Conservation (phyloP, 768 basidiomycete genomes). For the Termitomyces sp. region DNA sequence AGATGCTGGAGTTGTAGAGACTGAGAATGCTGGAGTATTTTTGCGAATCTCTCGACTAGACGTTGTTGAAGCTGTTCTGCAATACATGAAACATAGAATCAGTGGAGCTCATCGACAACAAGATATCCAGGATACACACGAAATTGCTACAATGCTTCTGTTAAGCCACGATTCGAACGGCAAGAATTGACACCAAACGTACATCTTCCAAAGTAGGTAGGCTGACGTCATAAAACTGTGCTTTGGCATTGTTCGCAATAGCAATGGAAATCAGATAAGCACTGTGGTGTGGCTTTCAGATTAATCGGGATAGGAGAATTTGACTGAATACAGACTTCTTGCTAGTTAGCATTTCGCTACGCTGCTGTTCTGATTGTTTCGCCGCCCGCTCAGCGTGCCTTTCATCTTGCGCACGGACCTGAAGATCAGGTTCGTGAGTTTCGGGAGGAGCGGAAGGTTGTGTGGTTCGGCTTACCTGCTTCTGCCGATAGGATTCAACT, state of each 20-base stretch:
- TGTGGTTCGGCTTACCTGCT: constrained; percentile 48
- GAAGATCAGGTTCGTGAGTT: constrained; percentile 1
- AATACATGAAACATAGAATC: not conserved
- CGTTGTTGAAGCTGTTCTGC: constrained; percentile 68
- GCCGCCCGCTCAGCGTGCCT: constrained; percentile 69
- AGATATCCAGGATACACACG: constrained; percentile 33
- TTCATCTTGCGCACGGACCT: constrained; percentile 70
- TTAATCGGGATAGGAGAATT: not conserved
- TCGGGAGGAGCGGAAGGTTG: constrained; percentile 1
- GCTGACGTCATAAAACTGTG: constrained; percentile 66
- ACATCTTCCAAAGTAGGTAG: constrained; percentile 71
- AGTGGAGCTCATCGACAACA: not conserved
- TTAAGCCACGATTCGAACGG: not conserved
- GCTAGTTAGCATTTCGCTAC: constrained; percentile 70
- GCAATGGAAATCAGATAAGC: constrained; percentile 67
- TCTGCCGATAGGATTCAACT: constrained; percentile 69
- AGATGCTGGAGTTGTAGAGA: constrained; percentile 53
- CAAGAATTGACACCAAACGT: constrained; percentile 18
- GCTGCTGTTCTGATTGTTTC: constrained; percentile 72
- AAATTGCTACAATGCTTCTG: constrained; percentile 46
- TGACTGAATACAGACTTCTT: constrained; percentile 57
- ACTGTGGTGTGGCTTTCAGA: constrained; percentile 27
- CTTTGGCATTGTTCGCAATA: constrained; percentile 64
- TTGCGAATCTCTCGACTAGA: constrained; percentile 49
- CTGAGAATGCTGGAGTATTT: constrained; percentile 55